Percentiles rank a stretch among this genome's conserved stretches.
Conservation (phyloP, 2,329 filamentous ascomycete species). For the Ascomycota sp. region DNA sequence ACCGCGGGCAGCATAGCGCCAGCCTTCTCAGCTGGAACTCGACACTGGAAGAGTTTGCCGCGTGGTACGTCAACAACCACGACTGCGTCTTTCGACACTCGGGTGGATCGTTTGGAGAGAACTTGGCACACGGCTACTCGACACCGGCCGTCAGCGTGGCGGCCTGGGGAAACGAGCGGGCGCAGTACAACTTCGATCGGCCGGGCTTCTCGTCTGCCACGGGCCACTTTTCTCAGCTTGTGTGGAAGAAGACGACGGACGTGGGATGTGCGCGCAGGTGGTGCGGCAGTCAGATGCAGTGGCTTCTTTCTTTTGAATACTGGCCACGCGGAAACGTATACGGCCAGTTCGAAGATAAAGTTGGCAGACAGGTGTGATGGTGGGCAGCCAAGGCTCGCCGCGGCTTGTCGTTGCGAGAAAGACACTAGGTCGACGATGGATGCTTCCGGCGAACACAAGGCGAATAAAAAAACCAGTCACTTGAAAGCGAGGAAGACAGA, state of each 20-base stretch:
- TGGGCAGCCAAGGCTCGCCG: no score
- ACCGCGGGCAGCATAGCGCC: conserved; percentile 42
- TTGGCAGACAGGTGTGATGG: no score
- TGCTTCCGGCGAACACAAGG: no score
- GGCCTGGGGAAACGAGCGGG: conserved; percentile 38
- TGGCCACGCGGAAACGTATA: conserved; percentile 44
- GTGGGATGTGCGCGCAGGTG: conserved; percentile 32
- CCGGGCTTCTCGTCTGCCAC: conserved; percentile 37
- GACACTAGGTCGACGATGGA: no score
- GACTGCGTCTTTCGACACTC: conserved; percentile 32
- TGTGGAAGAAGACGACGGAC: conserved; percentile 42
- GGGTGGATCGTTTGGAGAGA: conserved; percentile 50
- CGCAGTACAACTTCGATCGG: conserved; percentile 34
- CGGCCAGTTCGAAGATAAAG: conserved; percentile 23
- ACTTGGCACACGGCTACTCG: conserved; percentile 46
- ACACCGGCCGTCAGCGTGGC: conserved; percentile 39
- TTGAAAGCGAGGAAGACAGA: no score
- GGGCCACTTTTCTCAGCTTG: conserved; percentile 54
- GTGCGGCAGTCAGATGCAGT: conserved; percentile 26
- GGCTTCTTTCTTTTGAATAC: conserved; percentile 53
- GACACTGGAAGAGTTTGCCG: conserved; percentile 35
- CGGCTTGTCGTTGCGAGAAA: no score
- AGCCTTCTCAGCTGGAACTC: conserved; percentile 40
- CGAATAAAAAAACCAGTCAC: no score
- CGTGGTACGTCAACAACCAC: conserved; percentile 21